A percentile compares a stretch with the other conserved stretches of the same genome.
phyloP scores from a whole-genome alignment of 345 rosid genomes.

The Microthlaspi erraticum region DNA sequence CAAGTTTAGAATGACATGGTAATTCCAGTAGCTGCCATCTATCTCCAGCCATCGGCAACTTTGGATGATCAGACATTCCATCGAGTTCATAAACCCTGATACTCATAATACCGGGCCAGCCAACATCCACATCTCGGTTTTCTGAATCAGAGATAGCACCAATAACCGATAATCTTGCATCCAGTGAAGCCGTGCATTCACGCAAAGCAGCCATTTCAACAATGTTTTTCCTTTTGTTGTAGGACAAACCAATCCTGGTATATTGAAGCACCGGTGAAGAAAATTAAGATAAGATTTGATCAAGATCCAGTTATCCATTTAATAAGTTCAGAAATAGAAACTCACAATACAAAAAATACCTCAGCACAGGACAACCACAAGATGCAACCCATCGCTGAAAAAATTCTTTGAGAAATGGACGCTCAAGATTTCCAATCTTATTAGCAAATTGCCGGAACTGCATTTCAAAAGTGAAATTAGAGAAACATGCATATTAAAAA shows the following conservation, averaged over 20 bases:
- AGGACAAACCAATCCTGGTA: slow-evolving; percentile 93
- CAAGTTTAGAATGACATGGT: slow-evolving; percentile 94
- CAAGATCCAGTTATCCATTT: slow-evolving; percentile 25
- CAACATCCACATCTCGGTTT: slow-evolving; percentile 80
- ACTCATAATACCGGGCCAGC: slow-evolving; percentile 99
- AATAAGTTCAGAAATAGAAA: slow-evolving; percentile 25
- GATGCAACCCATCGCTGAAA: slow-evolving; percentile 93
- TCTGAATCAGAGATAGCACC: slow-evolving; percentile 74
- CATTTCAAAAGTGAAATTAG: slow-evolving; percentile 39
- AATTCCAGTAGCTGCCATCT: slow-evolving; percentile 95
- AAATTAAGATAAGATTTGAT: slow-evolving; percentile 7
- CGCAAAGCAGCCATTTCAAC: slow-evolving; percentile 93
- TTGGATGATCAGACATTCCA: slow-evolving; percentile 95
- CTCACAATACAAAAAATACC: slow-evolving; percentile 53
- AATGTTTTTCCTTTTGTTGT: slow-evolving; percentile 90
- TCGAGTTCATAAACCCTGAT: slow-evolving; percentile 91
- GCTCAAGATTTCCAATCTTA: slow-evolving; percentile 94
- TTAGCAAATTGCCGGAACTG: slow-evolving; percentile 96
- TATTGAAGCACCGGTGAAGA: slow-evolving; percentile 25
- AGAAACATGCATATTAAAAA: slow-evolving; percentile 24
- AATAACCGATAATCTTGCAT: slow-evolving; percentile 56
- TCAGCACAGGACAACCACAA: slow-evolving; percentile 87
- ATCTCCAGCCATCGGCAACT: slow-evolving; percentile 94
- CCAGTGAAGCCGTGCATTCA: slow-evolving; percentile 77
- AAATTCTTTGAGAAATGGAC: slow-evolving; percentile 93